A percentile compares a stretch with the other conserved stretches of the same genome.
Conservation (phyloP, 768 basidiomycete genomes). For the Sutorius australiensis region DNA sequence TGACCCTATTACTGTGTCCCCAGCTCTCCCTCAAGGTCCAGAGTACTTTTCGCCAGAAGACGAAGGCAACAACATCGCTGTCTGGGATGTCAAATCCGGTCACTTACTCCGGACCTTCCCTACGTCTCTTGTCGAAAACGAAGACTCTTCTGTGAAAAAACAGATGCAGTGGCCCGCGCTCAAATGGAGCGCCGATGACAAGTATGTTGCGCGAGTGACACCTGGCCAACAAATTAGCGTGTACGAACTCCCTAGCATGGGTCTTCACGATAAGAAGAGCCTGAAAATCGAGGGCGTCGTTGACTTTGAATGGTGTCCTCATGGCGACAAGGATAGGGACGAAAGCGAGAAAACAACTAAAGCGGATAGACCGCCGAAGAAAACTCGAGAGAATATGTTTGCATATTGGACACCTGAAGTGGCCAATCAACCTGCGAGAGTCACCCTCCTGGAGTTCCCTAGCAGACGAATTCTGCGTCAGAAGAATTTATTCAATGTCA, state of each 20-base stretch:
- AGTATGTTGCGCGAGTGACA: conserved; percentile 86
- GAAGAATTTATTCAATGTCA: conserved; percentile 97
- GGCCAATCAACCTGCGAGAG: conserved; percentile 92
- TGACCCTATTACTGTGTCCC: conserved; percentile 83
- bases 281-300: conserved; percentile 96
- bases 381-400: conserved; percentile 83
- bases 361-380: conserved; percentile 51
- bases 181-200: conserved; percentile 97
- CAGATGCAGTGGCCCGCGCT: conserved; percentile 93
- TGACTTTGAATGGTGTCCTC: conserved; percentile 98
- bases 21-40: conserved; percentile 74
- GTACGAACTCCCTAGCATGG: conserved; percentile 93
- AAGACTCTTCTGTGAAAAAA: conserved; percentile 59
- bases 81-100: conserved; percentile 98
- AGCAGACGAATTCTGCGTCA: conserved; percentile 78
- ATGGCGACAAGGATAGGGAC: conserved; percentile 84
- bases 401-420: conserved; percentile 99
- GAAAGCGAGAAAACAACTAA: conserved; percentile 46
- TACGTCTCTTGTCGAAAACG: conserved; percentile 56
- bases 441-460: conserved; percentile 89
- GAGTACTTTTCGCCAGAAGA: conserved; percentile 90
- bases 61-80: conserved; percentile 92
- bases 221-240: conserved; percentile 93
- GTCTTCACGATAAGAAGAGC: conserved; percentile 91
- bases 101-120: conserved; percentile 89